A percentile compares a stretch with the other conserved stretches of the same genome.
These are phyloP conservation scores for Drosera capensis DNA, from an alignment of 148 eudicot genomes.

Conservation along the genomic window DNA sequence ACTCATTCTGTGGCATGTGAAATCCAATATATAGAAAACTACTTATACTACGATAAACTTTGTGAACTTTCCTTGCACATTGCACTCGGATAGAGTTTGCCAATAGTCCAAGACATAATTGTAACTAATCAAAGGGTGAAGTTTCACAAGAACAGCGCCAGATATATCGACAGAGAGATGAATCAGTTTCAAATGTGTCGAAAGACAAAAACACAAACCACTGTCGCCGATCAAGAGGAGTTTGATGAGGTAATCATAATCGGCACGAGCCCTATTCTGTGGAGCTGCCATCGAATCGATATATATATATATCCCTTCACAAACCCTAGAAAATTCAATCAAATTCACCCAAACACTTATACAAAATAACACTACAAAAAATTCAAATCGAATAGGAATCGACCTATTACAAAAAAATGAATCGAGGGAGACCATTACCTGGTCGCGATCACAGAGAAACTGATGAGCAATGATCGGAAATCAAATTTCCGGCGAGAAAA, in stretches of 20 bases:
- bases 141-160: slow-evolving; percentile 4
- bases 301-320: slow-evolving; percentile 4
- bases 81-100: no score
- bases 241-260: slow-evolving; percentile 86
- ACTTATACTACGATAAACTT: no score
- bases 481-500: no score
- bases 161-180: not conserved
- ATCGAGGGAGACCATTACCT: no score
- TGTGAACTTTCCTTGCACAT: no score
- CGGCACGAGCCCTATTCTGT: slow-evolving; percentile 87
- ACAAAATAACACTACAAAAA: slow-evolving; percentile 9
- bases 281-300: slow-evolving; percentile 68
- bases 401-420: not conserved
- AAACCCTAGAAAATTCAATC: slow-evolving; percentile 18
- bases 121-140: not conserved
- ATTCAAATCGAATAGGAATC: not conserved
- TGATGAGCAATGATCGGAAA: no score
- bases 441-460: no score
- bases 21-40: no score
- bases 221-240: slow-evolving; percentile 88
- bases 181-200: not conserved
- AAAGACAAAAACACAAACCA: slow-evolving; percentile 24
- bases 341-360: not conserved
- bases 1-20: no score
- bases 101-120: no score